These are phyloP conservation scores for Bruguiera hainesii DNA, from an alignment of 441 rosid species.

Conservation along the genomic window DNA sequence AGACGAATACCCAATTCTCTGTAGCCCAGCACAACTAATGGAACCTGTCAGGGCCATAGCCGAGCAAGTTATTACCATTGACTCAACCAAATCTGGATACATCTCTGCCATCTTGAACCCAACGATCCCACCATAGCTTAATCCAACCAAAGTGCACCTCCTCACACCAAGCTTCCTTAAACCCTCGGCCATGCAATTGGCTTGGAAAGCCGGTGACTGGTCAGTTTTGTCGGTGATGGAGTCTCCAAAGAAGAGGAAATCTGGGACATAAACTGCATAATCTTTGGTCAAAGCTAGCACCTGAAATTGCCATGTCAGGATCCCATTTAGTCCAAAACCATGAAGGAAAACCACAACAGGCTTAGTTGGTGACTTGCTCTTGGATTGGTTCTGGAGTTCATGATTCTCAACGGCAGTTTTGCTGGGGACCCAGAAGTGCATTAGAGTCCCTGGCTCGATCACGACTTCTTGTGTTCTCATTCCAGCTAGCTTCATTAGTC, in stretches of 20 bases:
- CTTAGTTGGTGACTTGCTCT: neutral
- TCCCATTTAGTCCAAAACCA: constrained; percentile 32
- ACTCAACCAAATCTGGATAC: constrained; percentile 35
- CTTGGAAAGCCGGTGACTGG: constrained; percentile 38
- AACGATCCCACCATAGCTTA: constrained; percentile 40
- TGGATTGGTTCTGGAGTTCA: neutral
- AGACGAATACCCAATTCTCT: constrained; percentile 25
- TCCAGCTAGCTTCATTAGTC: constrained; percentile 31
- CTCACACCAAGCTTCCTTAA: constrained; percentile 36
- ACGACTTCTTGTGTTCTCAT: constrained; percentile 25
- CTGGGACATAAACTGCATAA: constrained; percentile 41
- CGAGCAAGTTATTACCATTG: constrained; percentile 29
- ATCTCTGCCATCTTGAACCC: constrained; percentile 41
- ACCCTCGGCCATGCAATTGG: constrained; percentile 35
- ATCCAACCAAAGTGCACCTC: constrained; percentile 33
- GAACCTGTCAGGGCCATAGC: constrained; percentile 34
- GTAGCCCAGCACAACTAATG: neutral
- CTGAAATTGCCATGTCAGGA: constrained; percentile 41
- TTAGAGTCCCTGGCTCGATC: constrained; percentile 36
- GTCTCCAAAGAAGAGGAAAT: constrained; percentile 41
- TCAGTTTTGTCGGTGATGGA: constrained; percentile 26
- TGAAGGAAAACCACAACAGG: constrained; percentile 39
- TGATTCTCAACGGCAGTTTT: constrained; percentile 4
- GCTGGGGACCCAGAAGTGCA: constrained; percentile 44
- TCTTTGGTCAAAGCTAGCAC: constrained; percentile 27